A percentile compares a stretch with the other conserved stretches of the same genome.
Conservation (phyloP, 305 asterid genomes). For the Plantago coronopus region DNA sequence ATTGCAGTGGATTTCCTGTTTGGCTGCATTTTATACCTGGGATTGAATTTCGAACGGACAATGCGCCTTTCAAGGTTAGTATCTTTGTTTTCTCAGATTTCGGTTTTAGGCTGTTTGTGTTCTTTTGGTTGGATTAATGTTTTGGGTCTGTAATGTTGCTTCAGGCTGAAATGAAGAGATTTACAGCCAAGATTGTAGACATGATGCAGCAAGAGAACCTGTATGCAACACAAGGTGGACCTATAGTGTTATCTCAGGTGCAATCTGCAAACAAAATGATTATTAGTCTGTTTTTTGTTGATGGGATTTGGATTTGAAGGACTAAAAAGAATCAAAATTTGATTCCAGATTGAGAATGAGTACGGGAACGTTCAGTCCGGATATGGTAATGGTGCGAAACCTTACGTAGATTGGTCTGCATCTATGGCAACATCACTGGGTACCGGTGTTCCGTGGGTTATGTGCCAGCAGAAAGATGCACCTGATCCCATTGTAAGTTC, state of each 20-base stretch:
- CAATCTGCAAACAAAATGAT: background rate
- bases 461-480: conserved; percentile 92
- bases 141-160: conserved; percentile 9
- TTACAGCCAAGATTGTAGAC: conserved; percentile 82
- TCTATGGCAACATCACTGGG: conserved; percentile 72
- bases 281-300: background rate
- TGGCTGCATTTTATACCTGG: conserved; percentile 92
- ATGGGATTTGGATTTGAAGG: background rate
- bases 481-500: conserved; percentile 76
- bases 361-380: conserved; percentile 63
- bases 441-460: conserved; percentile 93
- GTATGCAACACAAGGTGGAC: conserved; percentile 95
- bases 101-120: conserved; percentile 3
- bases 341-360: conserved; percentile 82
- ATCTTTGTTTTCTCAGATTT: conserved; percentile 1
- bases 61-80: conserved; percentile 83
- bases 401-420: conserved; percentile 87
- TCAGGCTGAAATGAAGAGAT: conserved; percentile 91
- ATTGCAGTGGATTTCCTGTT: conserved; percentile 83
- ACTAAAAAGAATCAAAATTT: background rate
- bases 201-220: conserved; percentile 84
- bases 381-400: conserved; percentile 63
- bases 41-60: conserved; percentile 72
- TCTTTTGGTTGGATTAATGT: conserved; percentile 6
- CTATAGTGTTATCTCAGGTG: conserved; percentile 92